Conservation (phyloP, 1,284 basidiomycete species). For the Marasmius fiardii region DNA sequence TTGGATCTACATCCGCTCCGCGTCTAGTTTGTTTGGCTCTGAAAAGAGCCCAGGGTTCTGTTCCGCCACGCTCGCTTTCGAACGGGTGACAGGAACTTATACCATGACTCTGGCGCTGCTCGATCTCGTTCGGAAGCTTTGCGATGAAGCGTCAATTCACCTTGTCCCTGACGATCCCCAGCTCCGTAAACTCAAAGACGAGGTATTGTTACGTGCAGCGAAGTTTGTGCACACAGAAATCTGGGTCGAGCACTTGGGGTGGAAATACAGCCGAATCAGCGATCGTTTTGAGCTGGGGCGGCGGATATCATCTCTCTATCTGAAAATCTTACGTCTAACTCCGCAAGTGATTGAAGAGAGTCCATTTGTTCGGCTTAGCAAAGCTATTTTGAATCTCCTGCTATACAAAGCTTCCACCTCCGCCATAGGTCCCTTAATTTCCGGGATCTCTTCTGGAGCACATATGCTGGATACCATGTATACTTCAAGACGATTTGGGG, state of each 20-base stretch:
- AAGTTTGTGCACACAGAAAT: constrained; percentile 80
- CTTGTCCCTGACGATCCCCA: constrained; percentile 55
- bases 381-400: constrained; percentile 62
- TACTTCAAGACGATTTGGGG: constrained; percentile 59
- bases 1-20: constrained; percentile 84
- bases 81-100: constrained; percentile 72
- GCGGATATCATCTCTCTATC: constrained; percentile 63
- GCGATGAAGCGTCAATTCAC: constrained; percentile 68
- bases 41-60: constrained; percentile 51
- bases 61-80: constrained; percentile 65
- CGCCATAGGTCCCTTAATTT: constrained; percentile 73
- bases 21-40: constrained; percentile 71
- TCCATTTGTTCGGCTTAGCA: constrained; percentile 57
- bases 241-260: constrained; percentile 80
- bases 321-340: constrained; percentile 61
- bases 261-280: constrained; percentile 77
- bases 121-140: constrained; percentile 72
- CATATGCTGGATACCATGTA: constrained; percentile 59
- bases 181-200: constrained; percentile 72
- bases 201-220: constrained; percentile 74
- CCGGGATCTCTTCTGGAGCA: constrained; percentile 59
- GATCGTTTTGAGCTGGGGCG: constrained; percentile 80
- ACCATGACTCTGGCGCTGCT: constrained; percentile 78
- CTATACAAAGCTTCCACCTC: constrained; percentile 70
- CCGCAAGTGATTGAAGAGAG: constrained; percentile 48